Percentiles rank a stretch among this genome's conserved stretches.
Evolutionary conservation across 345 rosid genomes (phyloP).

Genomic region (Heritiera fomes): DNA sequence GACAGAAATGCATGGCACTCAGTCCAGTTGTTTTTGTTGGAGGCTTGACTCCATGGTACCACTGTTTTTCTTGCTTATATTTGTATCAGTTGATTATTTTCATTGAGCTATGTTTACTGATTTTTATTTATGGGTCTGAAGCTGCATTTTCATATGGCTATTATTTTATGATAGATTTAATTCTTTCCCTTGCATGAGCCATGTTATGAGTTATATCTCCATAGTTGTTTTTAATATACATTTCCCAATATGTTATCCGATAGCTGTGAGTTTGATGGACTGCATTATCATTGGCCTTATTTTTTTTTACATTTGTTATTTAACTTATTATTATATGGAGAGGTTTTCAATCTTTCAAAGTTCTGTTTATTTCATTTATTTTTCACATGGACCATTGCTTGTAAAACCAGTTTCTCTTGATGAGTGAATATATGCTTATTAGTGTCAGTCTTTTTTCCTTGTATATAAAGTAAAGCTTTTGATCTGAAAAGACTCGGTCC

Average conservation of each 20-base stretch:
- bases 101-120: background rate
- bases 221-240: background rate
- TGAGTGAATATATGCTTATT: background rate
- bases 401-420: background rate
- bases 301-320: background rate
- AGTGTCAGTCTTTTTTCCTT: background rate
- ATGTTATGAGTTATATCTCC: background rate
- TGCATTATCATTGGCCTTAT: slow-evolving; percentile 9
- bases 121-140: background rate
- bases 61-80: background rate
- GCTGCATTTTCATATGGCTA: background rate
- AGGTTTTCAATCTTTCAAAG: background rate
- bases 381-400: background rate
- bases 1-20: slow-evolving; percentile 97
- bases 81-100: background rate
- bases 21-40: slow-evolving; percentile 93
- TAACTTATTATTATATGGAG: background rate
- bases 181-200: background rate
- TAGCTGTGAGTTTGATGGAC: background rate
- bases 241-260: background rate
- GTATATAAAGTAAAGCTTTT: background rate
- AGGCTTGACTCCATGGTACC: slow-evolving; percentile 68
- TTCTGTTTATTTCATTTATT: background rate
- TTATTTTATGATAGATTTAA: background rate
- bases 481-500: background rate